A percentile compares a stretch with the other conserved stretches of the same genome.
phyloP scores from a whole-genome alignment of 1,139 yeast genomes.

The Taphrina deformans region DNA sequence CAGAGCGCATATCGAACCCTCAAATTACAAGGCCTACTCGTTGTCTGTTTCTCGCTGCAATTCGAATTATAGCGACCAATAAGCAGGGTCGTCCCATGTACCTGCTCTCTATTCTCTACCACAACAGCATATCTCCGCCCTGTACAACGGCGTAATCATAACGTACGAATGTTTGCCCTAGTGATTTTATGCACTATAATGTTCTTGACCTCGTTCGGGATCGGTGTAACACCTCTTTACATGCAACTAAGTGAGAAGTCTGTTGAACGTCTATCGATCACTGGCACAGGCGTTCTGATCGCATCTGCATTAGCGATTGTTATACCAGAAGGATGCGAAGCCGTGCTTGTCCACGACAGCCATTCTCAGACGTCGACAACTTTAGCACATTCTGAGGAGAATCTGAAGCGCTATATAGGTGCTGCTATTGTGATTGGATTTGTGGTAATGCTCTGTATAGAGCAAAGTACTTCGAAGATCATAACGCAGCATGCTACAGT shows the following conservation, averaged over 20 bases:
- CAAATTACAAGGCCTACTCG: no score
- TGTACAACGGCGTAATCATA: no score
- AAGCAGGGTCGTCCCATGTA: no score
- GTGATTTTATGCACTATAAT: background rate
- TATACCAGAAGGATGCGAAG: conserved; percentile 68
- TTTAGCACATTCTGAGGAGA: background rate
- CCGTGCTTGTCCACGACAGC: conserved; percentile 46
- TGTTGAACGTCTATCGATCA: conserved; percentile 47
- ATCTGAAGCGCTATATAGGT: conserved; percentile 42
- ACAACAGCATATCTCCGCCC: no score
- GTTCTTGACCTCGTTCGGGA: background rate
- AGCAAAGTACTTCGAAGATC: conserved; percentile 45
- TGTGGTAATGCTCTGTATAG: conserved; percentile 55
- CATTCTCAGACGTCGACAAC: conserved; percentile 24
- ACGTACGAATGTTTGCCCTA: background rate
- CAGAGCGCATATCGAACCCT: no score
- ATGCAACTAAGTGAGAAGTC: background rate
- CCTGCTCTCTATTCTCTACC: no score
- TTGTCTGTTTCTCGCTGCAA: no score
- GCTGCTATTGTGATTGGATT: conserved; percentile 54
- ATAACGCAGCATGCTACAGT: conserved; percentile 1
- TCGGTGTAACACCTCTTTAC: conserved; percentile 1
- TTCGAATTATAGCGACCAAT: no score
- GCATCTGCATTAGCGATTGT: conserved; percentile 66
- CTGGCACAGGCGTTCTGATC: conserved; percentile 64